phyloP scores from a whole-genome alignment of 1,284 basidiomycete genomes.

The Naganishia cerealis region DNA sequence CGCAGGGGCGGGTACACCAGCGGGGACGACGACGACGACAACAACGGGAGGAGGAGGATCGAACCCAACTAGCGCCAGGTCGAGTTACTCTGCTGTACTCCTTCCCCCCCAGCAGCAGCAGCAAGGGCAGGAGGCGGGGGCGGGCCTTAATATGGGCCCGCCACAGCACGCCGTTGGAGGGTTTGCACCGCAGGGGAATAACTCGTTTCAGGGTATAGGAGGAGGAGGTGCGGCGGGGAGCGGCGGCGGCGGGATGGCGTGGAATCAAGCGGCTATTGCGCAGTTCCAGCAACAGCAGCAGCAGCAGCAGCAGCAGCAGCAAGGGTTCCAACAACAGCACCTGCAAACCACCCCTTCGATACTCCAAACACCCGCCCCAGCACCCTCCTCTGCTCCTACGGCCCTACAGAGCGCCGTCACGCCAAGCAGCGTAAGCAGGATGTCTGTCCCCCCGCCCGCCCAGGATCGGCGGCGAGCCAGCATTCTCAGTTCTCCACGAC shows the following conservation, averaged over 20 bases:
- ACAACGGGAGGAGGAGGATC: background rate
- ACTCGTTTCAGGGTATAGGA: no score
- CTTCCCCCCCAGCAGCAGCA: no score
- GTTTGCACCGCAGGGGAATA: no score
- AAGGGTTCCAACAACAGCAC: conserved; percentile 31
- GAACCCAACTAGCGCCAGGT: no score
- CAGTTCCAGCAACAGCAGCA: conserved; percentile 24
- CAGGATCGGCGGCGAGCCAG: conserved; percentile 11
- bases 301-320: conserved; percentile 11
- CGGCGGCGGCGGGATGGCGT: no score
- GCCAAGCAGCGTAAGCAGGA: background rate
- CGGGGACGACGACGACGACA: background rate
- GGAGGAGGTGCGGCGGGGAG: no score
- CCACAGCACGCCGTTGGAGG: no score
- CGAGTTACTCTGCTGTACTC: no score
- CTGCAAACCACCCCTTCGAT: conserved; percentile 24
- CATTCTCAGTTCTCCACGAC: conserved; percentile 11
- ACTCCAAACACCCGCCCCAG: background rate
- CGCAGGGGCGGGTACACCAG: background rate
- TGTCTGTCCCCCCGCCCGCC: conserved; percentile 19
- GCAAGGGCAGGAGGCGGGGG: background rate
- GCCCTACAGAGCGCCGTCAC: background rate
- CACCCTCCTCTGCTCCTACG: no score
- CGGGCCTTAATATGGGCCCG: background rate
- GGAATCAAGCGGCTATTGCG: background rate